A percentile compares a stretch with the other conserved stretches of the same genome.
These are phyloP conservation scores for Lactarius akahatsu DNA, from an alignment of 768 basidiomycete species.

Conservation along the genomic window DNA sequence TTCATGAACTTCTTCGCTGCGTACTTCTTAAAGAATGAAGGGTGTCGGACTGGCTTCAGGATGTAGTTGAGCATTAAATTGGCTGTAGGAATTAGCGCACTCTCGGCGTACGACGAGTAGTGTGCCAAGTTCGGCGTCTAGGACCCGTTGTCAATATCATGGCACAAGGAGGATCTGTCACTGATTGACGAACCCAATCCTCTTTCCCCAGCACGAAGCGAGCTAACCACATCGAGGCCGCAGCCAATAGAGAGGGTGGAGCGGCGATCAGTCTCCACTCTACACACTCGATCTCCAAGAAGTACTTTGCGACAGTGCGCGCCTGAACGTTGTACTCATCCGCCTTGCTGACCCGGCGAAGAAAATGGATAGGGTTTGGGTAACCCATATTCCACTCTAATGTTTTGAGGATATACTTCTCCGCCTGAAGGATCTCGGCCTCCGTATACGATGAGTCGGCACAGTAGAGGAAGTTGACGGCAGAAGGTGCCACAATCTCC, in stretches of 20 bases:
- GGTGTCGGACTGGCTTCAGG: slow-evolving; percentile 66
- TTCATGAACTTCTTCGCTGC: slow-evolving; percentile 81
- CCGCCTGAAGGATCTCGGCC: slow-evolving; percentile 84
- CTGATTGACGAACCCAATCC: slow-evolving; percentile 71
- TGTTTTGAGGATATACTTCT: slow-evolving; percentile 83
- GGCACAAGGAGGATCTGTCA: not conserved
- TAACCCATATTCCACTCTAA: slow-evolving; percentile 84
- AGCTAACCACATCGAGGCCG: slow-evolving; percentile 85
- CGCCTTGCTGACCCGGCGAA: slow-evolving; percentile 88
- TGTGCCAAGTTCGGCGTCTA: slow-evolving; percentile 85
- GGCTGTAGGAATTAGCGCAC: slow-evolving; percentile 74
- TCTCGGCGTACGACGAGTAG: slow-evolving; percentile 83
- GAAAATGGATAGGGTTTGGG: slow-evolving; percentile 87
- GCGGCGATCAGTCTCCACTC: slow-evolving; percentile 76
- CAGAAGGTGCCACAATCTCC: slow-evolving; percentile 86
- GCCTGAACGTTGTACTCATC: slow-evolving; percentile 87
- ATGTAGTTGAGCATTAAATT: slow-evolving; percentile 88
- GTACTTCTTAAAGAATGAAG: slow-evolving; percentile 87
- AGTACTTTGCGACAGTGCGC: slow-evolving; percentile 86
- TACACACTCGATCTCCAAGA: slow-evolving; percentile 81
- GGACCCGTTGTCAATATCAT: slow-evolving; percentile 21
- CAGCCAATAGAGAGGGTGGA: slow-evolving; percentile 77
- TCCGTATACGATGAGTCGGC: slow-evolving; percentile 75
- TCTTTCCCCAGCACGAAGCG: slow-evolving; percentile 73
- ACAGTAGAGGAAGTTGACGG: slow-evolving; percentile 75